Evolutionary conservation across 1,284 basidiomycete genomes (phyloP).

Genomic region (Ceratobasidium sp.): DNA sequence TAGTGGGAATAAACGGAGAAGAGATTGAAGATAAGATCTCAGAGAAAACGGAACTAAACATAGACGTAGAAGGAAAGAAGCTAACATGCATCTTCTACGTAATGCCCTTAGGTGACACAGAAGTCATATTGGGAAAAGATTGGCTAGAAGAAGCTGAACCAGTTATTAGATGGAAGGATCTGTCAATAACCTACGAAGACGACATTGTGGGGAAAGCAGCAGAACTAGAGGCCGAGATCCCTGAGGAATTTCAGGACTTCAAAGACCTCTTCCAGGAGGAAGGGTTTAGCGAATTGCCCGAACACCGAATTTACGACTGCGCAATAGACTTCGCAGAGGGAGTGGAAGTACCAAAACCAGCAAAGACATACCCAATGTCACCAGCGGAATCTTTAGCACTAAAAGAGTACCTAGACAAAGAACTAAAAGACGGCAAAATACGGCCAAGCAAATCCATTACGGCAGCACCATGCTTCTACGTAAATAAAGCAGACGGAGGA

Average conservation of each 20-base stretch:
- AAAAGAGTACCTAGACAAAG: constrained; percentile 11
- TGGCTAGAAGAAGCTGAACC: constrained; percentile 22
- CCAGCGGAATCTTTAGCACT: background rate
- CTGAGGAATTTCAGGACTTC: background rate
- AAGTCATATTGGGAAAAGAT: constrained; percentile 1
- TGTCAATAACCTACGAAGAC: background rate
- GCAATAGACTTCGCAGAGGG: constrained; percentile 4
- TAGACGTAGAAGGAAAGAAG: background rate
- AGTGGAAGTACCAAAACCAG: background rate
- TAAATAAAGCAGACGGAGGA: background rate
- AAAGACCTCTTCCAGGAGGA: constrained; percentile 8
- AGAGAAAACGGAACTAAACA: background rate
- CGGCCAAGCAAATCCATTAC: background rate
- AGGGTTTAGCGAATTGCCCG: constrained; percentile 23
- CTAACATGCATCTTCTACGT: background rate
- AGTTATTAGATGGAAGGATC: background rate
- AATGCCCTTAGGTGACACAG: background rate
- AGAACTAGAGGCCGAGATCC: background rate
- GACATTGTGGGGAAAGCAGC: no score
- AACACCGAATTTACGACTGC: constrained; percentile 6
- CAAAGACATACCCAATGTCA: constrained; percentile 12
- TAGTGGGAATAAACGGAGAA: background rate
- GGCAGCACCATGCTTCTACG: constrained; percentile 16
- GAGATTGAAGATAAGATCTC: background rate
- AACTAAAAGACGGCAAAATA: constrained; percentile 10